These are phyloP conservation scores for Barnettozyma populi DNA, from an alignment of 805 yeast genomes.

Conservation along the genomic window DNA sequence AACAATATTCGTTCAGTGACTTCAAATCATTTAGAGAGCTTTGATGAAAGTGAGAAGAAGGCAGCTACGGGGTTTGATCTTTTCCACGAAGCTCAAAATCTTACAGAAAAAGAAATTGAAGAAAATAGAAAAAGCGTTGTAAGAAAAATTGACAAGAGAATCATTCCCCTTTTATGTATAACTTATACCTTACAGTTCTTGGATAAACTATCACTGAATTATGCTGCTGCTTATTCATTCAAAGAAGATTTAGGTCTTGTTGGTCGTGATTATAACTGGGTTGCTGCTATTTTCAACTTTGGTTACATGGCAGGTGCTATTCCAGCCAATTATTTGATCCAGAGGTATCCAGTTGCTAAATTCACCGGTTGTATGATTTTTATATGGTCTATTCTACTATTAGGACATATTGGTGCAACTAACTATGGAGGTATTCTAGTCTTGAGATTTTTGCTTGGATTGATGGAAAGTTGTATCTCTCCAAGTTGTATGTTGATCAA, in stretches of 20 bases:
- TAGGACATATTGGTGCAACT: conserved; percentile 3
- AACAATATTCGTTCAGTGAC: background rate
- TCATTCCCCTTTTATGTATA: conserved; percentile 4
- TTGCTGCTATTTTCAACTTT: conserved; percentile 7
- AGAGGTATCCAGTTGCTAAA: conserved; percentile 6
- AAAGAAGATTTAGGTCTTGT: conserved; percentile 7
- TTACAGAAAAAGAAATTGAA: conserved; percentile 4
- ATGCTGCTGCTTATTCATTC: conserved; percentile 7
- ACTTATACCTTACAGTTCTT: conserved; percentile 6
- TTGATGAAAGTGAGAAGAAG: conserved; percentile 4
- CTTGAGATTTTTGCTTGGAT: conserved; percentile 10
- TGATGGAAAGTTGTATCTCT: conserved; percentile 17
- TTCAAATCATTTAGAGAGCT: conserved; percentile 1
- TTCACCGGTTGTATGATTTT: conserved; percentile 3
- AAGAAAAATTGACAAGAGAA: conserved; percentile 5
- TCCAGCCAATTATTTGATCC: conserved; percentile 4
- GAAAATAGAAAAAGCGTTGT: conserved; percentile 1
- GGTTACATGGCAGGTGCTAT: conserved; percentile 9
- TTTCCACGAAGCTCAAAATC: conserved; percentile 7
- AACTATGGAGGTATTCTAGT: conserved; percentile 10
- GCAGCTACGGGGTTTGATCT: conserved; percentile 6
- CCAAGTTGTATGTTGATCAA: conserved; percentile 30
- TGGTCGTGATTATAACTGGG: conserved; percentile 7
- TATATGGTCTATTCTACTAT: conserved; percentile 4
- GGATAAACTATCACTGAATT: conserved; percentile 5